Evolutionary conservation across 768 basidiomycete genomes (phyloP).

Genomic region (Tricholomella constricta): DNA sequence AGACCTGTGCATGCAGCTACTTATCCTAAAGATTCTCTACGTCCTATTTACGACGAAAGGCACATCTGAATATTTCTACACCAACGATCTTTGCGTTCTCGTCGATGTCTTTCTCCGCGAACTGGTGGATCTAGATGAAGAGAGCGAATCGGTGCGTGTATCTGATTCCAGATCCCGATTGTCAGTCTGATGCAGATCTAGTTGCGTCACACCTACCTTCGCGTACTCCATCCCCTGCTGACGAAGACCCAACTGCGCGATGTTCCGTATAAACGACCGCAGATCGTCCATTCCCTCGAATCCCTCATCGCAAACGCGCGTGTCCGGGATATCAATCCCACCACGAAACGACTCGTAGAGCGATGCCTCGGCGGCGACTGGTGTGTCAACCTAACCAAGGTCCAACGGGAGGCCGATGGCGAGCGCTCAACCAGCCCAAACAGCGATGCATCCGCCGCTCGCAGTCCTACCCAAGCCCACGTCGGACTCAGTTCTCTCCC

Average conservation of each 20-base stretch:
- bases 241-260: slow-evolving; percentile 89
- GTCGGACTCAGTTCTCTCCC: slow-evolving; percentile 26
- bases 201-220: slow-evolving; percentile 95
- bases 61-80: slow-evolving; percentile 96
- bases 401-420: slow-evolving; percentile 17
- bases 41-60: slow-evolving; percentile 92
- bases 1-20: slow-evolving; percentile 90
- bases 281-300: slow-evolving; percentile 83
- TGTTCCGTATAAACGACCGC: slow-evolving; percentile 87
- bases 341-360: slow-evolving; percentile 89
- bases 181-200: slow-evolving; percentile 26
- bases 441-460: slow-evolving; percentile 42
- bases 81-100: slow-evolving; percentile 93
- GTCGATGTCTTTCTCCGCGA: slow-evolving; percentile 99
- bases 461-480: slow-evolving; percentile 34
- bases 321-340: slow-evolving; percentile 82
- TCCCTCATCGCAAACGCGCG: slow-evolving; percentile 70
- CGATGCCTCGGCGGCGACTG: slow-evolving; percentile 87
- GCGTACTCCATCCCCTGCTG: slow-evolving; percentile 92
- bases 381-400: slow-evolving; percentile 70
- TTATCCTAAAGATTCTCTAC: slow-evolving; percentile 93
- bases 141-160: slow-evolving; percentile 81
- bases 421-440: slow-evolving; percentile 37
- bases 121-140: slow-evolving; percentile 87
- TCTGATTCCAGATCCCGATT: neutral